Evolutionary conservation across 495 filamentous ascomycete genomes (phyloP), one percentile per base, ranked within the genome.

Genomic region (Penicillium canescens): DNA sequence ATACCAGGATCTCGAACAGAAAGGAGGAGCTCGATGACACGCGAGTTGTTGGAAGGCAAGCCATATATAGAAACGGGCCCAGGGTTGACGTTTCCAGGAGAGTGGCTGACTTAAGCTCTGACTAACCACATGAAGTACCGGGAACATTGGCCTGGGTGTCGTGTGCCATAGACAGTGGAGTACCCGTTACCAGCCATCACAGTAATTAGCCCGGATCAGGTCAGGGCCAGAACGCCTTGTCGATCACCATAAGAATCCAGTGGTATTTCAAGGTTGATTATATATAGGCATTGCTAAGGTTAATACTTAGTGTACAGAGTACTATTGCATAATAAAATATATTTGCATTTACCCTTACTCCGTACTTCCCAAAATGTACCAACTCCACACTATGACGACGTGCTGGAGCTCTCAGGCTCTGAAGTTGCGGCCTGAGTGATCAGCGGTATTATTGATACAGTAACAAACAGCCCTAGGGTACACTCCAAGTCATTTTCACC

Each of bases 51-150:
- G 31, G 35, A 37, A 16, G 39, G 49, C 21, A 54, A 39, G 40
- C 39, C 41, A 37, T 46, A 45, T 48, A 54, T 42, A 44, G 43
- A 53, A 53, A 48, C 47, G 44, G 49, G 48, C 46, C 20, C 14
- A 24, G 43, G 46, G 52, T 56, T 56, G 55, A 62, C 55, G 56
- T 60, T 65, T 56, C 54, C 61, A 62, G 62, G 55, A 56, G 56
- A 62, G 53, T 55, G 61, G 60, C 62, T 65, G 62, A 65, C 62
- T 60, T 62, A 65, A 65, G 62, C 52, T 57, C 39, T 50, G 48
- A 56, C 46, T 56, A 39, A 50, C 34, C 13, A 1, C 6, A 24
- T 6, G 6, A 45, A 12, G 50, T 53, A 53, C 42, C 35, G 18
- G 46, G 16, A 48, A 59, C 50, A 33, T 50, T 20, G 10, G 8